Base-by-base conservation (phyloP, 768 basidiomycete genomes). In the Pholiota microspora region DNA sequence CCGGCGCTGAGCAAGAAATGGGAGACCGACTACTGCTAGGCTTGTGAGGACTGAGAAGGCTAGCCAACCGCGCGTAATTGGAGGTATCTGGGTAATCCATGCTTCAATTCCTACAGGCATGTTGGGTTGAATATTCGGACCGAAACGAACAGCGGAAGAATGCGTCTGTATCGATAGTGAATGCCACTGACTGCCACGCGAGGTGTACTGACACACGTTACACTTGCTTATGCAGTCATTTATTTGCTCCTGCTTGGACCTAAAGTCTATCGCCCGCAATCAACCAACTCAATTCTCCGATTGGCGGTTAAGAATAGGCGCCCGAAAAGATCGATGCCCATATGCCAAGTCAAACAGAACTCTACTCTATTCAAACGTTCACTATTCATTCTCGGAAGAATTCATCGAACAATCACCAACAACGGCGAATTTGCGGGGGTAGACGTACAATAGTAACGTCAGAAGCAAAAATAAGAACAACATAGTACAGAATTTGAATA, bases 21-120 rank as follows among this genome's bases (percentile, higher is more conserved):
- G 21, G 23, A 34, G 44, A 84, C 92, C 62, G 68, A 96, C 94
- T 59, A 96, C 91, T 15, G 93, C 89, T 48, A 96, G 64, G 64
- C 92, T 95, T 5, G 85, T 88, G 12, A 85, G 75, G 10, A 96
- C 83, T 8, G 89, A 84, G 3, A 94, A 76, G 2, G 77, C 82
- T 16, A 96, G 79, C 94, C 94, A 98, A 49, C 79, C 79, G 45
- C 94, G 78, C 2, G 94, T 97, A 38, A 98, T 84, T 4, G 94
- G 94, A 29, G 94, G 94, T 56, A 98, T 90, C 63, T 94, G 92
- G 25, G 80, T 80, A 29, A 97, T 80, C 94, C 94, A 95, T 28
- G 87, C 90, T 67, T 96, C 93, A 58, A 94, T 80, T 51, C 89
- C 89, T 53, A 89, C 88, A 21, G 87, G 87, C 90, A 92, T 91